Evolutionary conservation across 305 asterid species (phyloP).

Genomic region (Fraxinus velutina): DNA sequence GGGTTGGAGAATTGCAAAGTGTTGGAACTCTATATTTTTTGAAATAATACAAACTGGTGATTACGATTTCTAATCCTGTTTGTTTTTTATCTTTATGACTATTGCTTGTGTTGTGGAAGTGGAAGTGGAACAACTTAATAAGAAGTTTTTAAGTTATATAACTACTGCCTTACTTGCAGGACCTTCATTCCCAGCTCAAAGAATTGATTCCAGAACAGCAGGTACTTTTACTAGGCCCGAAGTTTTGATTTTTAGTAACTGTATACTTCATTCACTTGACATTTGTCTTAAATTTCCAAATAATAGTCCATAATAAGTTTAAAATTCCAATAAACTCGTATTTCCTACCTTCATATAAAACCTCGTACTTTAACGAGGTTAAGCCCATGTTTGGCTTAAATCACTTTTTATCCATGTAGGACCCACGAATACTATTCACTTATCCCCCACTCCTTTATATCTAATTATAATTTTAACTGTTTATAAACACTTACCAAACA

Average conservation of each 20-base stretch:
- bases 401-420: not conserved
- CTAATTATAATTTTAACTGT: not conserved
- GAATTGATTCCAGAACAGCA: constrained; percentile 88
- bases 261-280: not conserved
- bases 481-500: not conserved
- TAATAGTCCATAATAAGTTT: not conserved
- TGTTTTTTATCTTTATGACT: not conserved
- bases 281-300: not conserved
- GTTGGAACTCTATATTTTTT: not conserved
- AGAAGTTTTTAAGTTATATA: constrained; percentile 8
- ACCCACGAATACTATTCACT: not conserved
- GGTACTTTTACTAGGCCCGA: constrained; percentile 32
- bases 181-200: constrained; percentile 69
- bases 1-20: not conserved
- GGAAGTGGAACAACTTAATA: not conserved
- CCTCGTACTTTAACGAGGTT: not conserved
- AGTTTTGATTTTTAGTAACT: not conserved
- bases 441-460: not conserved
- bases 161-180: constrained; percentile 35
- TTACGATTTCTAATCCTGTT: constrained; percentile 12
- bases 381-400: not conserved
- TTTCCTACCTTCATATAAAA: not conserved
- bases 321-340: not conserved
- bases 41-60: not conserved
- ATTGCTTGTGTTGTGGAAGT: constrained; percentile 13